Base-by-base conservation (phyloP, 331 rosid species). In the Stylosanthes scabra region DNA sequence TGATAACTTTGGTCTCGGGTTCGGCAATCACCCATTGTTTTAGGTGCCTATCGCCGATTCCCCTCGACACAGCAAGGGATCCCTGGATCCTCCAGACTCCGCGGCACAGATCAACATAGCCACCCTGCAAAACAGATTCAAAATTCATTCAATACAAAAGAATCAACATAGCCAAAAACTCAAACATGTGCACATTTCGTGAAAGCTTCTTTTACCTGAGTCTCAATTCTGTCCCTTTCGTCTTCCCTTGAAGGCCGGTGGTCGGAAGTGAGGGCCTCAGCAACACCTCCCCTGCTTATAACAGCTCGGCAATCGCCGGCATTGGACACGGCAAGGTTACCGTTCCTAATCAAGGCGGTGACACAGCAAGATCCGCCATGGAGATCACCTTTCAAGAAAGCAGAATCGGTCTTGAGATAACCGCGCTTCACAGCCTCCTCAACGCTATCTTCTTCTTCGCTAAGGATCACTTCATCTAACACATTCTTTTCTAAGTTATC, bases 261-360 rank as follows among this genome's bases (percentile, higher is more conserved):
- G 71, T 93, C 97, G 6, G 87, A 86, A 11, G 98, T 93, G 29
- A 93, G 77, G 62, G 96, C 96, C 80, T 93, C 92, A 0, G 96
- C 96, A 28, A 76, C 81, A 15, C 98, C 97, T 0, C 72, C 86
- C 62, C 84, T 70, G 93, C 97, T 91, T 66, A 93, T 77, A 51
- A 93, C 97, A 65, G 98, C 97, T 6, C 97, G 98, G 67, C 97
- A 93, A 81, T 93, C 98, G 2, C 98, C 98, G 0, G 87, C 96
- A 6, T 91, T 91, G 47, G 98, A 93, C 31, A 91, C 90, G 0
- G 85, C 79, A 16, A 93, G 90, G 83, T 74, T 88, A 5, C 96
- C 98, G 0, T 89, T 83, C 72, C 79, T 79, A 54, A 93, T 91
- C 77, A 93, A 56, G 25, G 97, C 96, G 12, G 98, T 91, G 37